Base-by-base conservation (phyloP, 352 stramenopile genomes). In the Peronospora destructor region DNA sequence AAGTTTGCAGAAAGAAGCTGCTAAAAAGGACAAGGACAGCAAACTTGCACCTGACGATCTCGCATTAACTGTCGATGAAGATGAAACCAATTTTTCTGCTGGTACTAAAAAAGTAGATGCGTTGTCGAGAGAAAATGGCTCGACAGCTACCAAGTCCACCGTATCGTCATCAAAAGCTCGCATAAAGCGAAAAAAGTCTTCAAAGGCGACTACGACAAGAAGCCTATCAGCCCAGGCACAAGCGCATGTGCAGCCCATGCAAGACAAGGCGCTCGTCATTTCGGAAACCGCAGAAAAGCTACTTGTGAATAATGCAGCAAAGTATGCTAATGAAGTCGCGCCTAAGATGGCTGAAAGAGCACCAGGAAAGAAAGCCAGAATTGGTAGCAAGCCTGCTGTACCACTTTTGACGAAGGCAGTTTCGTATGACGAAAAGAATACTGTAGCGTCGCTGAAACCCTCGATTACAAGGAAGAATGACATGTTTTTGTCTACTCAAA, bases 381-480 rank as follows among this genome's bases (percentile, higher is more conserved):
- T 14, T 36, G 6, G 13, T 36, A 23, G 12, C 9, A 55, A 60
- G 25, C 4, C 11, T 45, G 29, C 48, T 36, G 14, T 17, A 25
- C 1, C 28, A 29, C 13, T 10, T 36, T 6, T 12, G 6, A 53
- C 45, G 25, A 56, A 52, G 19, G 21, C n/a, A 39, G 10, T 32
- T 16, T 6, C 12, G 7, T 30, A 43, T 13, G 16, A 37, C 4
- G 42, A 52, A 19, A 48, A 30, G 13, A 14, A 19, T n/a, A 38
- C 35, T 5, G 29, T 16, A 12, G 10, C 6, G 14, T 45, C 38
- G 10, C 13, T 23, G 12, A 49, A 50, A 13, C 17, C 29, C 6
- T 40, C 53, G 45, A 61, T 68, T 49, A 56, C 40, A 6, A 66
- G 55, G 42, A 59, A 49, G 19, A 21, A 36, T 14, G 55, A 53